Percentiles rank a stretch among this genome's conserved stretches.
phyloP scores from a whole-genome alignment of 495 filamentous ascomycete species.

The Cairneyella variabilis region DNA sequence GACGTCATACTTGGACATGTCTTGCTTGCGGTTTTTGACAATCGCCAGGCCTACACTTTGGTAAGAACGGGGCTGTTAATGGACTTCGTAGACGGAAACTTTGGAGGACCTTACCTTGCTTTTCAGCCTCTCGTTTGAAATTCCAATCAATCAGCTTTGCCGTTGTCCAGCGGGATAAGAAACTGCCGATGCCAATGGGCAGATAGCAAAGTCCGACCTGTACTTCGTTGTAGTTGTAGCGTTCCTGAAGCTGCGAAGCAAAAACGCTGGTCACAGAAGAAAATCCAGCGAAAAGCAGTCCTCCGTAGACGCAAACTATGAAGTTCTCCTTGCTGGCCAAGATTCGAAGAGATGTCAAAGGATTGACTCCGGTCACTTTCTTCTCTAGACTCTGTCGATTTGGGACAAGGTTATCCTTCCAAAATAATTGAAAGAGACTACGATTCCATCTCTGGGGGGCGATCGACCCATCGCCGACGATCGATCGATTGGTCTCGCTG shows the following conservation, averaged over 20 bases:
- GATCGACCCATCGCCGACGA: constrained; percentile 63
- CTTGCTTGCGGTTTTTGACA: no score
- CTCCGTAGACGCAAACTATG: constrained; percentile 51
- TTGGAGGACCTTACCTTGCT: no score
- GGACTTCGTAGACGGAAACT: no score
- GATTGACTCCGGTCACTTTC: background rate
- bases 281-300: constrained; percentile 54
- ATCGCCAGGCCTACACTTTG: no score
- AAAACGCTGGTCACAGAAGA: constrained; percentile 53
- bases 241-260: constrained; percentile 42
- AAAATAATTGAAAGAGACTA: constrained; percentile 6
- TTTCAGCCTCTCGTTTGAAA: constrained; percentile 43
- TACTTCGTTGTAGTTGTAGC: constrained; percentile 56
- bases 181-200: constrained; percentile 57
- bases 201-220: constrained; percentile 55
- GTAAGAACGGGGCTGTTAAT: no score
- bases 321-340: constrained; percentile 57
- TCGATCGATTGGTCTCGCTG: constrained; percentile 35
- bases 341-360: constrained; percentile 28
- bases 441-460: constrained; percentile 36
- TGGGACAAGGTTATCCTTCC: background rate
- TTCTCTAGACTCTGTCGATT: background rate
- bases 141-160: constrained; percentile 52
- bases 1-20: no score
- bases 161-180: constrained; percentile 52